Evolutionary conservation across 1,139 yeast species (phyloP), one percentile per base, ranked within the genome.

Genomic region (Hemisphaericaspora xylanilytica): DNA sequence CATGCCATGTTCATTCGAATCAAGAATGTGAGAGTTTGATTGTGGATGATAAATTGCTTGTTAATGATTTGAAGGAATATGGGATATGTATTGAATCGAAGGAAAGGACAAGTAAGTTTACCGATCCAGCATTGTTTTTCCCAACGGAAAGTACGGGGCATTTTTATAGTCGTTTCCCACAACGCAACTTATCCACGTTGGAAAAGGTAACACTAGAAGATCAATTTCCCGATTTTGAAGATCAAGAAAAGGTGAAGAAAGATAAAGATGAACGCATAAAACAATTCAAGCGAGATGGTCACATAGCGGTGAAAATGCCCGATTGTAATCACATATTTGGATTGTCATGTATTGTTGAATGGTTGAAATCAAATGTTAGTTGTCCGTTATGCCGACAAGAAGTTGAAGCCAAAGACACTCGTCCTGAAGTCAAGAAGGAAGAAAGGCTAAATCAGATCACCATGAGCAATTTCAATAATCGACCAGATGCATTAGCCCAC

Each of bases 331-430:
- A 70, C 47, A 49, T 68, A 0, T 70, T 70, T 46, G 76, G 76
- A 7, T 59, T 61, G 42, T 51, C 65, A 8, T 70, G 76, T 48
- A 66, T 70, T 20, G 54, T 67, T 3, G 75, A 69, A 42, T 70
- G 76, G 76, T 52, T 70, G 27, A 61, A 62, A 44, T 52, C 54
- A 30, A 63, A 67, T 46, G 72, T 65, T 5, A 67, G 70, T 46
- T 70, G 76, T 50, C 76, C 76, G 8, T 55, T 70, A 34, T 70
- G 76, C 42, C 55, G 76, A n/a, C 61, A 65, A 45, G 73, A 70
- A 47, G 74, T 70, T 15, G 69, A 64, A 40, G 57, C 58, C 14
- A 52, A 49, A 32, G 59, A 51, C 35, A 49, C 58, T 32, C 58
- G 57, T 39, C 58, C 64, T 2, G 29, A 26, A 8, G 21, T 18